phyloP scores from a whole-genome alignment of 2,329 filamentous ascomycete genomes.

The Sclerotinia borealis region DNA sequence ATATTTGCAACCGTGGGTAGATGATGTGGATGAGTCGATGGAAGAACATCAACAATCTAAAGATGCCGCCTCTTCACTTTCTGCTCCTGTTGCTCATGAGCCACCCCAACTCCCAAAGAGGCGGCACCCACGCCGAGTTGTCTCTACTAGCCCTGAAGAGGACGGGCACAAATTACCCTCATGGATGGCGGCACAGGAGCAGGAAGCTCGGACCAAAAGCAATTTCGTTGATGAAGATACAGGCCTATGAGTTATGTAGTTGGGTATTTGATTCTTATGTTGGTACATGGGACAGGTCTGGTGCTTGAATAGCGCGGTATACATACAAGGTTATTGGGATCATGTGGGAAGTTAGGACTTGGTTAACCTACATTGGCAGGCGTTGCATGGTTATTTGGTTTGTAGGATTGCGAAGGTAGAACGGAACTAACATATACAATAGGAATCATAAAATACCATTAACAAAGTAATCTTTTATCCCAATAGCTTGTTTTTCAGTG shows the following conservation, averaged over 20 bases:
- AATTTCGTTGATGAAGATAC: slow-evolving; percentile 31
- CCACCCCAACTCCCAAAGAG: slow-evolving; percentile 25
- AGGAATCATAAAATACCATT: neutral
- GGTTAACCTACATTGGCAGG: neutral
- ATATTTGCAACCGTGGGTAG: slow-evolving; percentile 34
- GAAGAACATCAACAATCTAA: slow-evolving; percentile 9
- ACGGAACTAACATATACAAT: neutral
- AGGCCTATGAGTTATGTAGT: slow-evolving; percentile 15
- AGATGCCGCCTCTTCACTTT: neutral
- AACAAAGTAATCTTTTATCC: neutral
- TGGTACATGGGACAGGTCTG: neutral
- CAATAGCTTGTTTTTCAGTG: neutral
- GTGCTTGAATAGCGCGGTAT: neutral
- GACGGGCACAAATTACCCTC: slow-evolving; percentile 29
- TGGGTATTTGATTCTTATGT: neutral
- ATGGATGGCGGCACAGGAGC: slow-evolving; percentile 33
- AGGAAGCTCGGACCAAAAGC: slow-evolving; percentile 32
- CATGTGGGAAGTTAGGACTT: neutral
- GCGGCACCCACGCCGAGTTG: slow-evolving; percentile 20
- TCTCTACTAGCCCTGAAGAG: slow-evolving; percentile 31
- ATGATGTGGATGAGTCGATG: slow-evolving; percentile 31
- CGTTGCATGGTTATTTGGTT: neutral
- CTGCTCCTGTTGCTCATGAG: neutral
- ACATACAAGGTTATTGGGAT: neutral
- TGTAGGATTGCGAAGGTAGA: neutral